Evolutionary conservation across 768 basidiomycete species (phyloP).

Genomic region (Rickenella mellea): DNA sequence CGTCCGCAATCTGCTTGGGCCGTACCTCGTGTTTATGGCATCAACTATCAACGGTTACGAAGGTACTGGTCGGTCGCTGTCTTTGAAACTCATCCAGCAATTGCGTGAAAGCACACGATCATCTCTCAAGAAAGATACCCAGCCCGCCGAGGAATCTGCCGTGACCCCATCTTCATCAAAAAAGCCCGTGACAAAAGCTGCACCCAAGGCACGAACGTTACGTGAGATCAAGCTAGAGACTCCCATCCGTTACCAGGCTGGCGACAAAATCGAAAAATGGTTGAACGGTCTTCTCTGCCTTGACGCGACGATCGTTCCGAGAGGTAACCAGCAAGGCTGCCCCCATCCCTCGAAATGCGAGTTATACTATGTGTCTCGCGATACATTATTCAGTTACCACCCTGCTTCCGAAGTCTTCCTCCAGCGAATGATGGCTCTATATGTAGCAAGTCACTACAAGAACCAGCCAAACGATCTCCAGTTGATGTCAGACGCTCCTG

Average conservation of each 20-base stretch:
- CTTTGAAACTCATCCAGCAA: conserved; percentile 95
- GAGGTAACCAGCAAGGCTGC: conserved; percentile 59
- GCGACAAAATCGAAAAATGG: conserved; percentile 92
- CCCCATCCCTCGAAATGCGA: conserved; percentile 93
- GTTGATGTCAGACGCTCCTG: conserved; percentile 91
- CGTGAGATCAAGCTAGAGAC: conserved; percentile 92
- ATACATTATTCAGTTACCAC: conserved; percentile 95
- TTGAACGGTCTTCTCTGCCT: conserved; percentile 84
- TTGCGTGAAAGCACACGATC: conserved; percentile 86
- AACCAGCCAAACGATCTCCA: conserved; percentile 99
- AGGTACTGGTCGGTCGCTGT: conserved; percentile 97
- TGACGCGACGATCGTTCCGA: conserved; percentile 62
- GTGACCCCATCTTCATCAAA: conserved; percentile 35
- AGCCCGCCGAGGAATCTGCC: conserved; percentile 30
- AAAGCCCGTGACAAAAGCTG: conserved; percentile 43
- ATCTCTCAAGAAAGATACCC: conserved; percentile 57
- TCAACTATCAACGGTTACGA: conserved; percentile 99
- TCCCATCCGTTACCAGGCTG: conserved; percentile 84
- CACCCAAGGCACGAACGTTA: conserved; percentile 63
- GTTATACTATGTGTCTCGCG: conserved; percentile 89
- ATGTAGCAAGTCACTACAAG: conserved; percentile 97
- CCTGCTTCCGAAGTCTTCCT: conserved; percentile 96
- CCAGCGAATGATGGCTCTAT: conserved; percentile 96
- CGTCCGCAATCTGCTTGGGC: conserved; percentile 87
- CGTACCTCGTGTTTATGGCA: conserved; percentile 95